Percentiles rank a stretch among this genome's conserved stretches.
These are phyloP conservation scores for Aureobasidium mangrovei DNA, from an alignment of 2,329 filamentous ascomycete species.

Conservation along the genomic window DNA sequence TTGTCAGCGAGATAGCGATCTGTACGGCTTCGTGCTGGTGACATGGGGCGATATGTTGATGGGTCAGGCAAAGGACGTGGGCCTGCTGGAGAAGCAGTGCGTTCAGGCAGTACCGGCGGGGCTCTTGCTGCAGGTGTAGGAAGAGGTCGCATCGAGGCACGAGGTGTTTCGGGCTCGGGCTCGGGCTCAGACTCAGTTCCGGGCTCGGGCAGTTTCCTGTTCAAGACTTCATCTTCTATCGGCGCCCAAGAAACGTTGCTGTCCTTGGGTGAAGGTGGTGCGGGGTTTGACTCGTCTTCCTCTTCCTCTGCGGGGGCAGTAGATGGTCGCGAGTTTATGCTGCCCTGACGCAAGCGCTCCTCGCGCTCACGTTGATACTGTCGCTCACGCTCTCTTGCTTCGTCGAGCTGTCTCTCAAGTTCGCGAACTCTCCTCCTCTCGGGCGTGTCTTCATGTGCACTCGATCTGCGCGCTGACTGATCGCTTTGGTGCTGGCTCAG, in stretches of 20 bases:
- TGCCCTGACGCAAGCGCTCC: slow-evolving; percentile 36
- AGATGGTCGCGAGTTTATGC: slow-evolving; percentile 23
- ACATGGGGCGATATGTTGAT: slow-evolving; percentile 21
- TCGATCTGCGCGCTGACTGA: slow-evolving; percentile 37
- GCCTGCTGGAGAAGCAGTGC: slow-evolving; percentile 13
- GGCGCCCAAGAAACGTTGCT: slow-evolving; percentile 56
- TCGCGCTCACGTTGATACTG: slow-evolving; percentile 55
- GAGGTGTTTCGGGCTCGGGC: neutral
- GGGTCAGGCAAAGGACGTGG: slow-evolving; percentile 35
- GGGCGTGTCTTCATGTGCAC: slow-evolving; percentile 33
- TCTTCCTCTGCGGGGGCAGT: neutral
- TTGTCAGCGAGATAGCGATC: slow-evolving; percentile 51
- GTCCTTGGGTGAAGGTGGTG: slow-evolving; percentile 34
- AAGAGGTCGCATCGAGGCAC: slow-evolving; percentile 23
- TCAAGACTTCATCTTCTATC: slow-evolving; percentile 57
- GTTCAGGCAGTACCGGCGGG: slow-evolving; percentile 21
- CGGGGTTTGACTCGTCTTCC: slow-evolving; percentile 6
- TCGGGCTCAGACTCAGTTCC: slow-evolving; percentile 23
- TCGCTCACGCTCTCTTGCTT: slow-evolving; percentile 57
- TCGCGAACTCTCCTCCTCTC: slow-evolving; percentile 66
- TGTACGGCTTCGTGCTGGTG: slow-evolving; percentile 38
- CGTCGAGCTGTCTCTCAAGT: slow-evolving; percentile 64
- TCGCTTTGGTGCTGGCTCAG: slow-evolving; percentile 79
- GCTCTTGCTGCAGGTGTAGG: slow-evolving; percentile 28
- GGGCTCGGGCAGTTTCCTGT: slow-evolving; percentile 46